Conservation (phyloP, 306 rosid genomes). For the Malus orientalis region DNA sequence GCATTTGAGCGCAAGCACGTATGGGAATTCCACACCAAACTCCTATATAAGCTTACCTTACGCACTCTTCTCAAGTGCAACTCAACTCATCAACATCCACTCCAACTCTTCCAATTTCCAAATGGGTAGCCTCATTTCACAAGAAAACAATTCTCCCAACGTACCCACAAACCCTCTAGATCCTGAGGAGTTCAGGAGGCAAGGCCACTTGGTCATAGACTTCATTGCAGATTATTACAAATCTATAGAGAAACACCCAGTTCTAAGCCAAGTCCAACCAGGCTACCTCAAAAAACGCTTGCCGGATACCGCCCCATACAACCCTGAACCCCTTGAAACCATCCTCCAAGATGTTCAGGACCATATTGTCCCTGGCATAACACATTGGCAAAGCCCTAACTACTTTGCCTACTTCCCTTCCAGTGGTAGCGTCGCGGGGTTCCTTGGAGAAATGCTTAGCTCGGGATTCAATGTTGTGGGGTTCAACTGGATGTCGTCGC, state of each 20-base stretch:
- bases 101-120: not conserved
- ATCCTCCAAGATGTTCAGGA: conserved; percentile 29
- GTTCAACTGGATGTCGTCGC: not conserved
- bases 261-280: conserved; percentile 30
- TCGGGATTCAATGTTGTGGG: conserved; percentile 5
- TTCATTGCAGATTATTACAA: conserved; percentile 33
- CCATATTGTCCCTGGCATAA: conserved; percentile 30
- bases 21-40: no score
- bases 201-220: conserved; percentile 31
- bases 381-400: conserved; percentile 22
- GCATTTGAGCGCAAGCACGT: no score
- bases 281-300: conserved; percentile 19
- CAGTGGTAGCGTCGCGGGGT: not conserved
- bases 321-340: conserved; percentile 26
- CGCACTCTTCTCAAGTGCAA: not conserved
- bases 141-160: not conserved
- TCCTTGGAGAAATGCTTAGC: conserved; percentile 8
- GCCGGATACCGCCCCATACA: conserved; percentile 15
- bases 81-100: not conserved
- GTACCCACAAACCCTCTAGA: conserved; percentile 1
- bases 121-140: conserved; percentile 5
- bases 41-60: no score
- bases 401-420: conserved; percentile 4
- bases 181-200: conserved; percentile 29
- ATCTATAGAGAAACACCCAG: conserved; percentile 23